A percentile compares a stretch with the other conserved stretches of the same genome.
These are phyloP conservation scores for Fraxinus americana DNA, from an alignment of 257 asterid species.

Conservation along the genomic window DNA sequence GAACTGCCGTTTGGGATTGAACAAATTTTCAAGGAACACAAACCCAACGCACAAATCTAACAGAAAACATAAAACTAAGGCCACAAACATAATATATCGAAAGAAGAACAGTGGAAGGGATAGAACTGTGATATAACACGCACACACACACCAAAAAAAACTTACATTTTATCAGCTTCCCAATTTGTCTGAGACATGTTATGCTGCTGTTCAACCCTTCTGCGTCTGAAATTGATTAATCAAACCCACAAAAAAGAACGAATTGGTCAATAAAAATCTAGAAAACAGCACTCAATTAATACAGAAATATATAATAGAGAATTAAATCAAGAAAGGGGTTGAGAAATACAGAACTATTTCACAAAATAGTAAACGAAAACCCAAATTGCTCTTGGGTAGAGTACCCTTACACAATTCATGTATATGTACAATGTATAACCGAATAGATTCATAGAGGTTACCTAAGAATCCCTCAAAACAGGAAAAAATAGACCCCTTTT, in stretches of 20 bases:
- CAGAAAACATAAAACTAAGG: conserved; percentile 23
- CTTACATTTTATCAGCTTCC: conserved; percentile 99
- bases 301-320: conserved; percentile 22
- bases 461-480: conserved; percentile 28
- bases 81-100: conserved; percentile 16
- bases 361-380: neutral
- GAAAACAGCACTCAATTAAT: conserved; percentile 5
- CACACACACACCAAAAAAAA: neutral
- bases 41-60: conserved; percentile 36
- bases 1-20: conserved; percentile 3
- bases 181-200: conserved; percentile 96
- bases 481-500: neutral
- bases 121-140: neutral
- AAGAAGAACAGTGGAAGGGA: neutral
- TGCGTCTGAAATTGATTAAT: conserved; percentile 34
- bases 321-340: neutral
- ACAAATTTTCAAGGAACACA: conserved; percentile 12
- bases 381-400: neutral
- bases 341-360: conserved; percentile 12
- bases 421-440: conserved; percentile 4
- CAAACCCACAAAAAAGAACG: conserved; percentile 25
- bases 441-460: conserved; percentile 25
- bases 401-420: neutral
- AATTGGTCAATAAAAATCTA: neutral
- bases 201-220: conserved; percentile 28